phyloP scores from a whole-genome alignment of 345 rosid genomes.

The Microthlaspi erraticum region DNA sequence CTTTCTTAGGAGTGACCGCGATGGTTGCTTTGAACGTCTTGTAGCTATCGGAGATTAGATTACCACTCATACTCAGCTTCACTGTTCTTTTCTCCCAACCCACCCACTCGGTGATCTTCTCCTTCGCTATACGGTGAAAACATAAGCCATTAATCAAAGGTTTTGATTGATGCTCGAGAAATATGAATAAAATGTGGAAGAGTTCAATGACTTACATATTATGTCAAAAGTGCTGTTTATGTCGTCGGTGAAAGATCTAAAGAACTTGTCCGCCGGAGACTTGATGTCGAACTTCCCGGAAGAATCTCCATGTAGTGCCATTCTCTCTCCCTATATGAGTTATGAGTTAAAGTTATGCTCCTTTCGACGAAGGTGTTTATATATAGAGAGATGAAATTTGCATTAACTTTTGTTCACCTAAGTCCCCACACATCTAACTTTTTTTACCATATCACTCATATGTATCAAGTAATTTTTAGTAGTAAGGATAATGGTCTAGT shows the following conservation, averaged over 20 bases:
- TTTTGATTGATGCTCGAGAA: slow-evolving; percentile 4
- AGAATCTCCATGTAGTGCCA: slow-evolving; percentile 21
- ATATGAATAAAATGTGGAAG: slow-evolving; percentile 9
- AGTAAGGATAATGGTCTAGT: not conserved
- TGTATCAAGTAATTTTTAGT: slow-evolving; percentile 4
- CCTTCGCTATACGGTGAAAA: slow-evolving; percentile 19
- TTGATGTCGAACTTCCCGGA: slow-evolving; percentile 22
- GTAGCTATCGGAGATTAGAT: slow-evolving; percentile 25
- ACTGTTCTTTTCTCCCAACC: slow-evolving; percentile 23
- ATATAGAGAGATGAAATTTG: slow-evolving; percentile 24
- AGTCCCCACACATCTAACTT: slow-evolving; percentile 14
- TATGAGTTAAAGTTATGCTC: not conserved
- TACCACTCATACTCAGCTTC: slow-evolving; percentile 23
- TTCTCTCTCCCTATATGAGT: not conserved
- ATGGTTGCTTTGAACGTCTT: slow-evolving; percentile 24
- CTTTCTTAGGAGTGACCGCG: slow-evolving; percentile 11
- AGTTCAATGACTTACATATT: slow-evolving; percentile 18
- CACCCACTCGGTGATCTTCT: slow-evolving; percentile 10
- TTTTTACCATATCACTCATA: slow-evolving; percentile 7
- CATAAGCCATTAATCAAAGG: not conserved
- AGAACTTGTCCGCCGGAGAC: slow-evolving; percentile 29
- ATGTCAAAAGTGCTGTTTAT: slow-evolving; percentile 24
- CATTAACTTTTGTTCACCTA: not conserved
- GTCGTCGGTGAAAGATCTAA: slow-evolving; percentile 21
- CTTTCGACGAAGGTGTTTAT: slow-evolving; percentile 12